Percentiles rank a stretch among this genome's conserved stretches.
Conservation (phyloP, 371 early-diverging fungal species). For the Lichtheimia hyalospora region DNA sequence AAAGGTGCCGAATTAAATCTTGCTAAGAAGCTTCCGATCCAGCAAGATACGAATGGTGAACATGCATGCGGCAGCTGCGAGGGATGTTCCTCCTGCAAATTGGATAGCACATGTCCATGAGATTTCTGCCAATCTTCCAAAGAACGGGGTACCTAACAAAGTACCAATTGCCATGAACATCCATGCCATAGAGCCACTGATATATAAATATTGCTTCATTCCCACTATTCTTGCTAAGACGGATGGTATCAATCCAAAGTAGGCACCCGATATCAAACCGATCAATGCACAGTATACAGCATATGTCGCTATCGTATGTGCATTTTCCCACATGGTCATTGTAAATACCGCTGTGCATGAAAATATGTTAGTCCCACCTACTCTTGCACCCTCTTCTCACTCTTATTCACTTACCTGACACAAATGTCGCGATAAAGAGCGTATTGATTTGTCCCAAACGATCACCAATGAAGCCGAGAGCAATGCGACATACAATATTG, state of each 20-base stretch:
- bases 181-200: conserved; percentile 39
- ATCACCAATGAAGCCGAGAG: conserved; percentile 31
- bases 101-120: conserved; percentile 51
- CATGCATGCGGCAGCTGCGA: conserved; percentile 27
- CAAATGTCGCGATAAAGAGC: conserved; percentile 4
- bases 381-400: too few relatives aligned
- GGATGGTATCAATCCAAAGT: conserved; percentile 43
- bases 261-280: conserved; percentile 56
- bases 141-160: conserved; percentile 41
- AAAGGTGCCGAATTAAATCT: too few relatives aligned
- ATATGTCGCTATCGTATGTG: conserved; percentile 25
- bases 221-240: conserved; percentile 48
- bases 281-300: conserved; percentile 41
- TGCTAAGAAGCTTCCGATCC: too few relatives aligned
- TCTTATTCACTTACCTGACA: neutral
- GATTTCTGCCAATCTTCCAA: conserved; percentile 37
- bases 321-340: neutral
- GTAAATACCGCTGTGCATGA: conserved; percentile 5
- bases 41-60: neutral
- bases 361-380: conserved; percentile 13
- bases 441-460: conserved; percentile 5
- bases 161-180: conserved; percentile 36
- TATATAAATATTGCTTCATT: conserved; percentile 38
- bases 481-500: conserved; percentile 19
- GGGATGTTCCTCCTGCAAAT: conserved; percentile 40